phyloP scores from a whole-genome alignment of 1,284 basidiomycete species.

The Cutaneotrichosporon sp. region DNA sequence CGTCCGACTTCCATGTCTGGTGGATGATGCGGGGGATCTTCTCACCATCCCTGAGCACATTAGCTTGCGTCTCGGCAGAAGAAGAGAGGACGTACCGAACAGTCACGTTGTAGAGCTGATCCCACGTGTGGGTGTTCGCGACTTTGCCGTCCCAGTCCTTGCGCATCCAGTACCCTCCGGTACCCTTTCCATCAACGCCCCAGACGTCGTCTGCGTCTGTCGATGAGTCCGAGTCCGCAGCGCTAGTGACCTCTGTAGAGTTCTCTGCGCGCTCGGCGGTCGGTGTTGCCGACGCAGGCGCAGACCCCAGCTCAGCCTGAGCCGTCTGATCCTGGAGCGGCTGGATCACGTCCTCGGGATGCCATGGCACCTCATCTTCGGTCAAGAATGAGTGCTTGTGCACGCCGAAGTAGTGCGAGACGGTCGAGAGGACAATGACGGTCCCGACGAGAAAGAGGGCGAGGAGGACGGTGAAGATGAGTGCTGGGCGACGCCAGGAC shows the following conservation, averaged over 20 bases:
- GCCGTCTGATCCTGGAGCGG: conserved; percentile 14
- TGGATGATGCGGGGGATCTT: conserved; percentile 89
- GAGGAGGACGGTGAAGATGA: conserved; percentile 69
- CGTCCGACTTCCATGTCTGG: conserved; percentile 96
- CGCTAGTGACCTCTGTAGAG: conserved; percentile 5
- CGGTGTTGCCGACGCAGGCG: background rate
- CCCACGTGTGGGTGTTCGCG: conserved; percentile 33
- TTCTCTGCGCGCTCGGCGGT: conserved; percentile 5
- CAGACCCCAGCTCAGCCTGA: background rate
- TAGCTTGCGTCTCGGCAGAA: background rate
- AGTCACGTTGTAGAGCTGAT: conserved; percentile 40
- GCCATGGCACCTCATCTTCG: conserved; percentile 66
- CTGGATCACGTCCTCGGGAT: conserved; percentile 42
- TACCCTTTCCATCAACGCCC: conserved; percentile 43
- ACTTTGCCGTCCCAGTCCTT: conserved; percentile 44
- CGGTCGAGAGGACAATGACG: conserved; percentile 81
- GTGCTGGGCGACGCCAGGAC: conserved; percentile 47
- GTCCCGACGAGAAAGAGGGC: conserved; percentile 84
- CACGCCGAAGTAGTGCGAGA: conserved; percentile 86
- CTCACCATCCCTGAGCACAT: conserved; percentile 50
- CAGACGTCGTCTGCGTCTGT: conserved; percentile 18
- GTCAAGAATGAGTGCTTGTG: conserved; percentile 69
- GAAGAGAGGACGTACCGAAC: conserved; percentile 30
- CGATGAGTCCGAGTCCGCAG: conserved; percentile 4
- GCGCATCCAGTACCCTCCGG: conserved; percentile 46